Base-by-base conservation (phyloP, 208 protist genomes). In the Balamuthia mandrillaris region DNA sequence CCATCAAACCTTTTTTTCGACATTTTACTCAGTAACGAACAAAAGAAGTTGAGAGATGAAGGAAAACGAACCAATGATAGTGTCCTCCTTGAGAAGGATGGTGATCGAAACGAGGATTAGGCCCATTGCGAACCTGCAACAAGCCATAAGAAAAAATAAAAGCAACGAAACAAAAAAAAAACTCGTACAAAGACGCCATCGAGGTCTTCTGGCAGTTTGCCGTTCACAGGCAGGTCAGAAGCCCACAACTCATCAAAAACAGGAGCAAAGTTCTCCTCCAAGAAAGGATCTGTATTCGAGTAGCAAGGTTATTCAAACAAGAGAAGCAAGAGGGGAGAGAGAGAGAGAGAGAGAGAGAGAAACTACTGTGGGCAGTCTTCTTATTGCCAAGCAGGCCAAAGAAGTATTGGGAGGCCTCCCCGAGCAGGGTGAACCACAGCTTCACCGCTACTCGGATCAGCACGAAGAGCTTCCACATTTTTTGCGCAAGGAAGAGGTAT, bases 171-270 rank as follows among this genome's bases (percentile, higher is more conserved):
- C 18, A 56, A 27, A 72, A 41, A 68, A 37, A 7, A 66, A 72
- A 39, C 27, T 42, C 18, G 52, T 74, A 29, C 29, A 41, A 74
- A 72, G 41, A 63, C 45, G 14, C 75, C 75, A 5, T 24, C 14
- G 12, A 74, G 35, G 27, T 21, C 14, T 16, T 27, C 12, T 33
- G 65, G 10, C 6, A 68, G 29, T 9, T 4, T 12, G 27, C 14
- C 9, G 4, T 24, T 21, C 2, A 82, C 21, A 45, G 52, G n/a
- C n/a, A n/a, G n/a, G n/a, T n/a, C n/a, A n/a, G n/a, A n/a, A n/a
- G n/a, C n/a, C n/a, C n/a, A n/a, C n/a, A n/a, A n/a, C n/a, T n/a
- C 75, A 82, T 82, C 54, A 74, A 72, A 51, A 24, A 82, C 33
- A 0, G 75, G 45, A 74, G 52, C 75, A 82, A 42, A 82, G 41